Base-by-base conservation (phyloP, 768 basidiomycete genomes). In the Boletus speciosus region DNA sequence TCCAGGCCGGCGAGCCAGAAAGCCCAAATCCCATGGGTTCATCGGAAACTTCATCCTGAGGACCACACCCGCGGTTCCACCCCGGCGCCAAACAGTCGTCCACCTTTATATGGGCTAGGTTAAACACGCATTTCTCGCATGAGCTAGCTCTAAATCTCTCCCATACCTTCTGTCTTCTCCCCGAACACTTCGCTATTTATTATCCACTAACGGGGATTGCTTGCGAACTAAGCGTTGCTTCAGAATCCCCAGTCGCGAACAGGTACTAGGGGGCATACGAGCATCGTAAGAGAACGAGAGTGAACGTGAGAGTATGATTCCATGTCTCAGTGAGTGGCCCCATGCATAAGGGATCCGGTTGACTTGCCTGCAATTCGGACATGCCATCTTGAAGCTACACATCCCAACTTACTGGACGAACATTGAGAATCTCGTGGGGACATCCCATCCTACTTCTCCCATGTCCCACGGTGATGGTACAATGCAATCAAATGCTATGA, bases 181-280 rank as follows among this genome's bases (percentile, higher is more conserved):
- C 39, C 37, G 25, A 60, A 25, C 32, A 58, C 49, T 15, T 59
- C 58, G 14, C 47, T 27, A 16, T 73, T 69, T 27, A 16, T 73
- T 69, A 6, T 70, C 66, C 29, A 76, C 62, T 39, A 73, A 74
- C 7, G 66, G 78, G 52, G 80, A 79, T 54, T 61, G 64, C 58
- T 73, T 67, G 27, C 74, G 73, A 34, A 66, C 61, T 39, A 78
- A 57, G 15, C 39, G 45, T 11, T 23, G 46, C 11, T 65, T 67
- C 27, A 77, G 40, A 6, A 42, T 44, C 16, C 66, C 58, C 23
- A 45, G n/a, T 5, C 47, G 29, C 4, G n/a, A 12, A 36, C 12
- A 12, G 23, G 25, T 34, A 21, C 23, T 11, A 5, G 16, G 21
- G 14, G 9, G 4, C 6, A 47, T 31, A 1, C 4, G 15, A 25